Conservation (phyloP, 1,284 basidiomycete genomes). For the Melanopsichium pennsylvanicum region DNA sequence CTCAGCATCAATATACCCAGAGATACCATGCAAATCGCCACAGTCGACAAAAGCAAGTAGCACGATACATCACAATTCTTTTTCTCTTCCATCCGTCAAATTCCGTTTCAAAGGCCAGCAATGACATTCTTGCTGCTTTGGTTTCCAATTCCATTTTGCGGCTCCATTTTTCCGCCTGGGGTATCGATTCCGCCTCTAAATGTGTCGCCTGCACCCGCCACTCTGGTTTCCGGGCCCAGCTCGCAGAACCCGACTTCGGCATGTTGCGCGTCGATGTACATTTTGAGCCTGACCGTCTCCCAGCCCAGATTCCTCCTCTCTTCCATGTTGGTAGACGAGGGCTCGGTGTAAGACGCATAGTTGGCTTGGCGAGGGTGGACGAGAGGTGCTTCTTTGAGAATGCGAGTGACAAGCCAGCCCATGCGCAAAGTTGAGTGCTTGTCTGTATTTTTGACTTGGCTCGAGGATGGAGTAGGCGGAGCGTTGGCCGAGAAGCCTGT, state of each 20-base stretch:
- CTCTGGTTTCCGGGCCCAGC: conserved; percentile 30
- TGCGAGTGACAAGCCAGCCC: conserved; percentile 56
- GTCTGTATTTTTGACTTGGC: conserved; percentile 1
- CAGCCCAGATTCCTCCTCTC: conserved; percentile 19
- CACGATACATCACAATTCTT: not conserved
- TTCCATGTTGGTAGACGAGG: conserved; percentile 5
- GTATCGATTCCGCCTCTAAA: conserved; percentile 51
- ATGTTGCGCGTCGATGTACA: conserved; percentile 41
- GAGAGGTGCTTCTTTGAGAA: conserved; percentile 56
- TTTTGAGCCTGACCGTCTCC: conserved; percentile 24
- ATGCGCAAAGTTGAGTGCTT: conserved; percentile 20
- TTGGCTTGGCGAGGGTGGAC: conserved; percentile 57
- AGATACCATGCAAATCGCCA: not conserved
- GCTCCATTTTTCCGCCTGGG: conserved; percentile 27
- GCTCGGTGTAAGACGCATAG: conserved; percentile 24
- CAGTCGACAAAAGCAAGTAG: not conserved
- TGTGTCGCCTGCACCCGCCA: conserved; percentile 44
- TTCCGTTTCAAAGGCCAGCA: conserved; percentile 21
- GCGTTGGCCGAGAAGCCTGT: conserved; percentile 32
- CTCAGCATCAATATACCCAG: conserved; percentile 6
- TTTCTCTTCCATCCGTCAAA: not conserved
- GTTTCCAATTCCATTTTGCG: not conserved
- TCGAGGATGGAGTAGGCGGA: not conserved
- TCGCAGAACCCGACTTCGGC: conserved; percentile 62
- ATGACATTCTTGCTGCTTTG: conserved; percentile 28